Base-by-base conservation (phyloP, 1,284 basidiomycete species). In the Rhodotorula glutinis region DNA sequence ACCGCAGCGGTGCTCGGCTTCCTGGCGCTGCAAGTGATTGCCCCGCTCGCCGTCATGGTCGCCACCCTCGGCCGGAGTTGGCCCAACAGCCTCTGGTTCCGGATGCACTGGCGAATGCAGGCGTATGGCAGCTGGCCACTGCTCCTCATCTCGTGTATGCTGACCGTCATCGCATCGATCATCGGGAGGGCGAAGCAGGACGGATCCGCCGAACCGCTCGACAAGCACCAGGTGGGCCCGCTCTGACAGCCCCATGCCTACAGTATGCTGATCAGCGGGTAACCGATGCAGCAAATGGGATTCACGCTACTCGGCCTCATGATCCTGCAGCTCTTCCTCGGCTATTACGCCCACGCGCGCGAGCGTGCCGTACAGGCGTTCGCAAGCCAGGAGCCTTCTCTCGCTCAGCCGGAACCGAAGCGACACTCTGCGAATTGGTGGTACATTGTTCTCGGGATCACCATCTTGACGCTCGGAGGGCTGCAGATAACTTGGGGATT, bases 401-500 rank as follows among this genome's bases (percentile, higher is more conserved):
- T 13, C 2, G 44, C 49, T 19, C 44, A 53, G 10, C 41, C 44
- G 9, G 11, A 43, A 16, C 47, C 46, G 0, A 61, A 67, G 40
- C 54, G 66, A 23, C 33, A 62, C 2, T 1, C 21, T 2, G 19
- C 30, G 2, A 69, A 69, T 25, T 69, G 61, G 58, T 7, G 60
- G 2, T 64, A 69, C 51, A 63, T 66, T 49, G 41, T 9, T 1
- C 14, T 69, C 23, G 67, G 67, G 1, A 53, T 69, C n/a, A 40
- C 33, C 4, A 1, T 66, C 1, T 29, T 66, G 17, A 66, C 64
- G 0, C 8, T 66, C 3, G 61, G 57, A 0, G 67, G 67, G 1
- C 38, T 69, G 5, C 57, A 65, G 38, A 55, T 65, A 0, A 61
- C 64, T 0, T 69, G 67, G 67, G 67, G 63, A 0, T 53, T 69